These are phyloP conservation scores for Alternaria atra DNA, from an alignment of 2,329 filamentous ascomycete species.

Conservation along the genomic window DNA sequence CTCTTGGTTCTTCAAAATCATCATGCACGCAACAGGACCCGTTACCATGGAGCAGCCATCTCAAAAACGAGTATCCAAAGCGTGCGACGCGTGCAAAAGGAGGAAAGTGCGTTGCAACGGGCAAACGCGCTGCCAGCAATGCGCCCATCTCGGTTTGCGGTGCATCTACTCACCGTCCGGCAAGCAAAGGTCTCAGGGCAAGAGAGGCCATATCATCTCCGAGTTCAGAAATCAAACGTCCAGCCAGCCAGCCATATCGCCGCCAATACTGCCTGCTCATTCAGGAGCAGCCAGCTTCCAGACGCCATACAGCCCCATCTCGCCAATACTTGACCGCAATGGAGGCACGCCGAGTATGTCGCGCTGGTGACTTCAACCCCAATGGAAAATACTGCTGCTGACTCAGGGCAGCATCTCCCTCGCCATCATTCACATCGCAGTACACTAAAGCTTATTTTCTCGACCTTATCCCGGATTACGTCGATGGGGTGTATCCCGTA, in stretches of 20 bases:
- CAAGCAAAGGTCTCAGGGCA: constrained; percentile 50
- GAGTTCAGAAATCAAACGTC: constrained; percentile 50
- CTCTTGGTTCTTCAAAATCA: constrained; percentile 17
- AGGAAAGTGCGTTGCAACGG: constrained; percentile 61
- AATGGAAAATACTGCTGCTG: constrained; percentile 12
- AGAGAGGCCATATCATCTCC: constrained; percentile 54
- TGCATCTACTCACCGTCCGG: constrained; percentile 56
- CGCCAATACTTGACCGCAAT: constrained; percentile 26
- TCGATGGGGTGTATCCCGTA: constrained; percentile 57
- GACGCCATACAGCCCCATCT: constrained; percentile 20
- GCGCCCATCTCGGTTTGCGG: constrained; percentile 52
- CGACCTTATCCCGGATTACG: constrained; percentile 57
- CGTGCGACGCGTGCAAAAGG: constrained; percentile 59
- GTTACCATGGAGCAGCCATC: constrained; percentile 35
- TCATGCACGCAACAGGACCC: constrained; percentile 30
- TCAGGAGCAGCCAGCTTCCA: constrained; percentile 19
- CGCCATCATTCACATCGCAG: constrained; percentile 27
- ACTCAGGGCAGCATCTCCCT: constrained; percentile 25
- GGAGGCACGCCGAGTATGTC: constrained; percentile 32
- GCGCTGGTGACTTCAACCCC: neutral
- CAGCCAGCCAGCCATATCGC: constrained; percentile 25
- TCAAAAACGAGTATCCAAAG: constrained; percentile 49
- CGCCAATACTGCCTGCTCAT: constrained; percentile 38
- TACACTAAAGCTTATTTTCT: constrained; percentile 50
- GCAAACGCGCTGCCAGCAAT: constrained; percentile 53